Evolutionary conservation across 305 asterid species (phyloP).

Genomic region (Fraxinus sp.): DNA sequence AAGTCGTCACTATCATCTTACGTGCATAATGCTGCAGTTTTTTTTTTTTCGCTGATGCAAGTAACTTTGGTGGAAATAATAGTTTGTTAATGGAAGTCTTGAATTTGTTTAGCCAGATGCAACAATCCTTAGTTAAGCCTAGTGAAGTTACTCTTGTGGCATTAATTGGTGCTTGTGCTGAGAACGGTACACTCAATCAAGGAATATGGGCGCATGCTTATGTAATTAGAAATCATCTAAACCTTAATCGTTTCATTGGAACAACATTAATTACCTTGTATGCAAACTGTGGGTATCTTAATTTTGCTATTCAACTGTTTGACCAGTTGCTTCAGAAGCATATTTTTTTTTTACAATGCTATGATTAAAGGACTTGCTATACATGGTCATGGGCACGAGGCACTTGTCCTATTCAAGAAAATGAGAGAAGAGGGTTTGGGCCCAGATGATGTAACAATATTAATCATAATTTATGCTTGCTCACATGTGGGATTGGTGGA

Average conservation of each 20-base stretch:
- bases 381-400: constrained; percentile 58
- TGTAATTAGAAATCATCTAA: constrained; percentile 39
- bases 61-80: constrained; percentile 24
- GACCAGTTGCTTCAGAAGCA: constrained; percentile 38
- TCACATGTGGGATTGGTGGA: constrained; percentile 66
- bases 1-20: constrained; percentile 64
- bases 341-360: constrained; percentile 68
- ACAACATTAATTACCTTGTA: constrained; percentile 57
- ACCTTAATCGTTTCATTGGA: constrained; percentile 50
- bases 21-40: constrained; percentile 31
- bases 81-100: constrained; percentile 47
- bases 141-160: constrained; percentile 57
- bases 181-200: constrained; percentile 58
- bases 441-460: constrained; percentile 59
- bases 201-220: constrained; percentile 67
- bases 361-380: constrained; percentile 72
- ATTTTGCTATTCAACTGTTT: constrained; percentile 48
- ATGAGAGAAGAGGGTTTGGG: constrained; percentile 46
- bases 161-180: constrained; percentile 55
- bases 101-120: constrained; percentile 54
- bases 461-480: constrained; percentile 65
- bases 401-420: constrained; percentile 48
- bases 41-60: constrained; percentile 6
- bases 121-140: constrained; percentile 40
- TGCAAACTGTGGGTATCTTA: constrained; percentile 55